Evolutionary conservation across 2,329 filamentous ascomycete genomes (phyloP).

Genomic region (Graphiopsis chlorocephala): DNA sequence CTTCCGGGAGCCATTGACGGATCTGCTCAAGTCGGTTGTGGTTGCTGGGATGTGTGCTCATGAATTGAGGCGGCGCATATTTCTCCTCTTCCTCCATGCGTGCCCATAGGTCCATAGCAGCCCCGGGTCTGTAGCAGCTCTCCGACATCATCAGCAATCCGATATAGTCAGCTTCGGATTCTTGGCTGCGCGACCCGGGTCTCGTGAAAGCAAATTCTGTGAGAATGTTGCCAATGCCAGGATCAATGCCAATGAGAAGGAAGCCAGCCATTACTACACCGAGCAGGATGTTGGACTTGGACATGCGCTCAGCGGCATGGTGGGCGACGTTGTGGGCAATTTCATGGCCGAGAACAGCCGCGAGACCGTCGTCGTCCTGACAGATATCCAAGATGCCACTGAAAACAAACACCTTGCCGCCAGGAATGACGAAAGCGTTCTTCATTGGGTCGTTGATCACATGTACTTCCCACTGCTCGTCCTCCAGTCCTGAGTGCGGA

Average conservation of each 20-base stretch:
- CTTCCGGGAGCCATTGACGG: conserved; percentile 53
- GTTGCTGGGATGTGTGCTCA: conserved; percentile 75
- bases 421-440: conserved; percentile 77
- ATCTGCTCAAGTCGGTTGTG: conserved; percentile 65
- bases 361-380: conserved; percentile 65
- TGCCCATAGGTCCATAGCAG: conserved; percentile 61
- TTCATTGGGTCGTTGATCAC: conserved; percentile 67
- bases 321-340: conserved; percentile 73
- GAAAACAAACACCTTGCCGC: conserved; percentile 75
- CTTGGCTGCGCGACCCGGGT: conserved; percentile 69
- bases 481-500: conserved; percentile 61
- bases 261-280: conserved; percentile 37
- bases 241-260: conserved; percentile 44
- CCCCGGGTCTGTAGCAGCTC: conserved; percentile 70
- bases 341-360: conserved; percentile 75
- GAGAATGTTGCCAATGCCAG: conserved; percentile 39
- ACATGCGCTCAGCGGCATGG: conserved; percentile 65
- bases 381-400: conserved; percentile 70
- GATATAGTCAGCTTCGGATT: conserved; percentile 74
- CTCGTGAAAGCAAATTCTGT: conserved; percentile 63
- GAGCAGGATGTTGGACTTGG: conserved; percentile 38
- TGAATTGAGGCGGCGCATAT: conserved; percentile 63
- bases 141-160: conserved; percentile 80
- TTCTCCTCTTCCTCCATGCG: conserved; percentile 60
- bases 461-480: conserved; percentile 64